Evolutionary conservation across 2,329 filamentous ascomycete species (phyloP).

Genomic region (Paecilomyces sp.): DNA sequence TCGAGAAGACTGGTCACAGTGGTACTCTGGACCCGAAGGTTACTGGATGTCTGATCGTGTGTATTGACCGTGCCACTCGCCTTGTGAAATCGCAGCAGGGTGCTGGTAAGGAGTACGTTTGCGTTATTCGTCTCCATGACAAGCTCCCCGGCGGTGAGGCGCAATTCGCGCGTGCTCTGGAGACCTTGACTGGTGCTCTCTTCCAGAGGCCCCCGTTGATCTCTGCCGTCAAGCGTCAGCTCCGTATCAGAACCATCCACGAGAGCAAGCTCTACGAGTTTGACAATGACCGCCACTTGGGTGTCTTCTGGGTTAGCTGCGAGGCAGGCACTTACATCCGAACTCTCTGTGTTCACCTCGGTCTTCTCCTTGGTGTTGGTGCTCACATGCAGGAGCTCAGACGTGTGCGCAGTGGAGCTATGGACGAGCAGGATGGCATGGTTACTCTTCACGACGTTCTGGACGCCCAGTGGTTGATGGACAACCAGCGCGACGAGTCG

Average conservation of each 20-base stretch:
- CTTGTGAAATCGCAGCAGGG: constrained; percentile 98
- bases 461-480: constrained; percentile 91
- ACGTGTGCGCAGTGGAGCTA: constrained; percentile 86
- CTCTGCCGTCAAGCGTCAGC: constrained; percentile 96
- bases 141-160: constrained; percentile 89
- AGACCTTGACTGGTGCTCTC: constrained; percentile 91
- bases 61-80: constrained; percentile 92
- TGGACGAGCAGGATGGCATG: constrained; percentile 83
- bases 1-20: constrained; percentile 96
- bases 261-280: constrained; percentile 96
- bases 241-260: constrained; percentile 96
- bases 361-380: constrained; percentile 70
- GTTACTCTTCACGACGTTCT: constrained; percentile 93
- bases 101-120: constrained; percentile 98
- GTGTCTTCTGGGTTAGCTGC: constrained; percentile 98
- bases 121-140: constrained; percentile 90
- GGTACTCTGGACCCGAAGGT: constrained; percentile 98
- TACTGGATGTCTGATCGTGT: constrained; percentile 89
- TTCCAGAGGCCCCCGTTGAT: constrained; percentile 97
- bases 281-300: constrained; percentile 94
- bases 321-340: constrained; percentile 98
- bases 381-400: constrained; percentile 98
- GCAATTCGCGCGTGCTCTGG: constrained; percentile 86
- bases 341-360: constrained; percentile 92
- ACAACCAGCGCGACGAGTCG: constrained; percentile 91